Percentiles rank a stretch among this genome's conserved stretches.
phyloP scores from a whole-genome alignment of 768 basidiomycete genomes.

The Panaeolus cyanescens region DNA sequence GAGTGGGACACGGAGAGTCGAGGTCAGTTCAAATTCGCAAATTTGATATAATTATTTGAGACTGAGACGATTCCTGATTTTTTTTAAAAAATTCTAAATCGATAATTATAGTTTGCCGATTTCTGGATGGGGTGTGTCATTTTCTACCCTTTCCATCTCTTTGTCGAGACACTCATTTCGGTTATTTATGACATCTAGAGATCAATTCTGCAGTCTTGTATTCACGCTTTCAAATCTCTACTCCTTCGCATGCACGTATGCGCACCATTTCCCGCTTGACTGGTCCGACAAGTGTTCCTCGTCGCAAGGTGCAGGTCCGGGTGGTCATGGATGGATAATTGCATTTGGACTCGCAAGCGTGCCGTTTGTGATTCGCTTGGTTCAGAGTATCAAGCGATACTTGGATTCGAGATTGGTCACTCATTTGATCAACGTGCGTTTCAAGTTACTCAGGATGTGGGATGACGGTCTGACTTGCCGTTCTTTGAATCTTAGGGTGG shows the following conservation, averaged over 20 bases:
- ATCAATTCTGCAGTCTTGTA: slow-evolving; percentile 79
- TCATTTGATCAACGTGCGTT: slow-evolving; percentile 83
- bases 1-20: slow-evolving; percentile 73
- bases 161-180: neutral
- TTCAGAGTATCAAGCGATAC: slow-evolving; percentile 89
- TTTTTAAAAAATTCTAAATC: too few relatives aligned
- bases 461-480: neutral
- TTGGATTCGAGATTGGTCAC: slow-evolving; percentile 70
- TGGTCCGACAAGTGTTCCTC: slow-evolving; percentile 29
- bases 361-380: slow-evolving; percentile 75
- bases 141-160: neutral
- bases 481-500: slow-evolving; percentile 58
- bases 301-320: slow-evolving; percentile 41
- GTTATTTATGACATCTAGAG: slow-evolving; percentile 40
- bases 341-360: slow-evolving; percentile 60
- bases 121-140: slow-evolving; percentile 82
- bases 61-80: too few relatives aligned
- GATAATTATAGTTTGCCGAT: slow-evolving; percentile 63
- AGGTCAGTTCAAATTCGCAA: slow-evolving; percentile 63
- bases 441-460: neutral
- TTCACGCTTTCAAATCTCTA: slow-evolving; percentile 77
- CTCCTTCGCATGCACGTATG: slow-evolving; percentile 76
- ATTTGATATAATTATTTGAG: too few relatives aligned
- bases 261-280: slow-evolving; percentile 47
- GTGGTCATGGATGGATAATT: slow-evolving; percentile 58